Conservation (phyloP, 352 stramenopile species). For the Peronospora belbahrii region DNA sequence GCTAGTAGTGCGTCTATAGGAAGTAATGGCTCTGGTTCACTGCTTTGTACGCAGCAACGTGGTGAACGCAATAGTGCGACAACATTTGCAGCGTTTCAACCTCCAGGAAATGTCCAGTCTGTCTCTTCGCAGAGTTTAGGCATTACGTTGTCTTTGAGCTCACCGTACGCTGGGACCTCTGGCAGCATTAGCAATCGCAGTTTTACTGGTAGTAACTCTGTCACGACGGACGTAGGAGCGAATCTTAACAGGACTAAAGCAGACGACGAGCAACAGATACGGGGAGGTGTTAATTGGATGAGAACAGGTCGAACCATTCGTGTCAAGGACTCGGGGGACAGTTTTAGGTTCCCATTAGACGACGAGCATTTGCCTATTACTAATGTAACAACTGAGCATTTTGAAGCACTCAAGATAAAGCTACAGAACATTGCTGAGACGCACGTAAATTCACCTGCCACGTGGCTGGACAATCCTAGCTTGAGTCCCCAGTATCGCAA, state of each 20-base stretch:
- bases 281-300: constrained; percentile 54
- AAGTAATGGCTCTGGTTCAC: constrained; percentile 12
- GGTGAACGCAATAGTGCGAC: constrained; percentile 29
- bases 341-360: constrained; percentile 67
- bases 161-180: constrained; percentile 20
- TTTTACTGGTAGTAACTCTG: constrained; percentile 18
- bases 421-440: constrained; percentile 30
- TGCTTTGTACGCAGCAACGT: constrained; percentile 8
- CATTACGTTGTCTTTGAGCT: constrained; percentile 8
- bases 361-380: constrained; percentile 45
- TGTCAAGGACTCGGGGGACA: constrained; percentile 62
- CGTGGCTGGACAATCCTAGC: constrained; percentile 70
- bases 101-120: constrained; percentile 16
- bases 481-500: constrained; percentile 44
- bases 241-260: constrained; percentile 10
- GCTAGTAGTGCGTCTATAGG: constrained; percentile 1
- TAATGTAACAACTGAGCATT: constrained; percentile 26
- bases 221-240: constrained; percentile 25
- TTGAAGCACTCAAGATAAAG: constrained; percentile 25
- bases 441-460: constrained; percentile 34
- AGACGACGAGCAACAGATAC: constrained; percentile 29
- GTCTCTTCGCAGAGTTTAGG: constrained; percentile 11
- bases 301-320: constrained; percentile 59
- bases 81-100: constrained; percentile 35
- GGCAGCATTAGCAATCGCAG: constrained; percentile 23